A percentile compares a stretch with the other conserved stretches of the same genome.
Evolutionary conservation across 129 eudicot species (phyloP).

Genomic region (Mikania micrantha): DNA sequence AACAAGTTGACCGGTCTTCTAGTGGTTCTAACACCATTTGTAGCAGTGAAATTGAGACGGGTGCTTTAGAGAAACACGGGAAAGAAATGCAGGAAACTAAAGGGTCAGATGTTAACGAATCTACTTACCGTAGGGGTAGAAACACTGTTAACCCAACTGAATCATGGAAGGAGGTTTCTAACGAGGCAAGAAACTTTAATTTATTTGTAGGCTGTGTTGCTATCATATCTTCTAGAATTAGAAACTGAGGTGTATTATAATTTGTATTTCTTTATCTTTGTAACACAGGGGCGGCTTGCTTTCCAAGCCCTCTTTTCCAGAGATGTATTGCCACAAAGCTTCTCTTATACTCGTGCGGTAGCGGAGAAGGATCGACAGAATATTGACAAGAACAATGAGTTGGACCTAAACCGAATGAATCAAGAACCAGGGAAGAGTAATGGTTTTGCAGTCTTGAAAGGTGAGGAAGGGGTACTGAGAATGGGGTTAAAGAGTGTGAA

Average conservation of each 20-base stretch:
- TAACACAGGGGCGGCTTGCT: conserved; percentile 77
- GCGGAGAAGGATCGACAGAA: conserved; percentile 17
- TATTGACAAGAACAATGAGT: conserved; percentile 19
- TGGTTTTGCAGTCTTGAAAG: conserved; percentile 15
- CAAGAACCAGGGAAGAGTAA: conserved; percentile 28
- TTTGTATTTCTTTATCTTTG: not conserved
- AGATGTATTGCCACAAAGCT: conserved; percentile 87
- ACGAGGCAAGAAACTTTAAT: conserved; percentile 52
- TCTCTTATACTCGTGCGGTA: conserved; percentile 35
- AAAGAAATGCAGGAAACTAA: conserved; percentile 50
- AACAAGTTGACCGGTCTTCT: conserved; percentile 91
- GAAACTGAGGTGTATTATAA: not conserved
- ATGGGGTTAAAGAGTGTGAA: conserved; percentile 46
- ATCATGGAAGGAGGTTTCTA: conserved; percentile 97
- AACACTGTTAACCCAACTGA: conserved; percentile 39
- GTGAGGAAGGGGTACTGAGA: conserved; percentile 31
- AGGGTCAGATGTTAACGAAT: conserved; percentile 53
- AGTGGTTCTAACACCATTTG: conserved; percentile 91
- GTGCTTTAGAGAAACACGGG: conserved; percentile 51
- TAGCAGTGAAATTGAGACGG: conserved; percentile 89
- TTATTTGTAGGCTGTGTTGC: not conserved
- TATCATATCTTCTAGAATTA: not conserved
- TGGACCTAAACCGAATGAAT: conserved; percentile 46
- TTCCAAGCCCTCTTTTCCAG: conserved; percentile 81
- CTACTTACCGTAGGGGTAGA: conserved; percentile 57